phyloP scores from a whole-genome alignment of 2,329 filamentous ascomycete genomes.

The Alternaria sp. region DNA sequence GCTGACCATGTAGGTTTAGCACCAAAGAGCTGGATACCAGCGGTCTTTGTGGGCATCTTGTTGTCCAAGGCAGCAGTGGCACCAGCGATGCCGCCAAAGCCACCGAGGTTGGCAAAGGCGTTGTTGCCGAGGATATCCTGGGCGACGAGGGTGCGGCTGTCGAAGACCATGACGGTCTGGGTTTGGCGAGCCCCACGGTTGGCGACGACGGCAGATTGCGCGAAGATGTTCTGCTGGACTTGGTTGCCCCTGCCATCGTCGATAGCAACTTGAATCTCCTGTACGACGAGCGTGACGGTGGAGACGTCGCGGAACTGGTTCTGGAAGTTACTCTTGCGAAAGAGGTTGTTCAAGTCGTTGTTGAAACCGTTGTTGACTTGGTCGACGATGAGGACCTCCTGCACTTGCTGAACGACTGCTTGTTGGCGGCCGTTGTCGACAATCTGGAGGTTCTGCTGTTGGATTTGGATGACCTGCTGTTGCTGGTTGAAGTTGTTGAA shows the following conservation, averaged over 20 bases:
- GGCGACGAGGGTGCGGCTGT: slow-evolving; percentile 34
- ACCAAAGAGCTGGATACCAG: slow-evolving; percentile 38
- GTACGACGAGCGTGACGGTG: slow-evolving; percentile 43
- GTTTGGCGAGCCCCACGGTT: slow-evolving; percentile 37
- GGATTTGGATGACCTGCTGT: slow-evolving; percentile 39
- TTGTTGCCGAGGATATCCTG: slow-evolving; percentile 35
- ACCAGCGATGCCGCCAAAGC: slow-evolving; percentile 24
- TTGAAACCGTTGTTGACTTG: slow-evolving; percentile 41
- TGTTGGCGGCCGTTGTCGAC: slow-evolving; percentile 36
- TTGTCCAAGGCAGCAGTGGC: slow-evolving; percentile 17
- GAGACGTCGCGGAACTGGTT: slow-evolving; percentile 28
- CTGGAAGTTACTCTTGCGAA: slow-evolving; percentile 39
- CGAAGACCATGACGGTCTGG: slow-evolving; percentile 44
- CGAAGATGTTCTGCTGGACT: slow-evolving; percentile 39
- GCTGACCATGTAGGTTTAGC: slow-evolving; percentile 37
- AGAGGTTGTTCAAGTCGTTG: slow-evolving; percentile 43
- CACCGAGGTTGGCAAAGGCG: slow-evolving; percentile 20
- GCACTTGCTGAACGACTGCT: slow-evolving; percentile 36
- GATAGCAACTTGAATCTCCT: slow-evolving; percentile 40
- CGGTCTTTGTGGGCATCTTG: slow-evolving; percentile 34
- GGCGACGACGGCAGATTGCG: slow-evolving; percentile 37
- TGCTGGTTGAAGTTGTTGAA: slow-evolving; percentile 45
- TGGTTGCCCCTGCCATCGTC: slow-evolving; percentile 35
- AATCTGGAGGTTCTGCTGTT: slow-evolving; percentile 39
- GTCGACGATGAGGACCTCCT: slow-evolving; percentile 41